Evolutionary conservation across 2,329 filamentous ascomycete species (phyloP), one percentile per base, ranked within the genome.

Genomic region (Cytospora leucostoma): DNA sequence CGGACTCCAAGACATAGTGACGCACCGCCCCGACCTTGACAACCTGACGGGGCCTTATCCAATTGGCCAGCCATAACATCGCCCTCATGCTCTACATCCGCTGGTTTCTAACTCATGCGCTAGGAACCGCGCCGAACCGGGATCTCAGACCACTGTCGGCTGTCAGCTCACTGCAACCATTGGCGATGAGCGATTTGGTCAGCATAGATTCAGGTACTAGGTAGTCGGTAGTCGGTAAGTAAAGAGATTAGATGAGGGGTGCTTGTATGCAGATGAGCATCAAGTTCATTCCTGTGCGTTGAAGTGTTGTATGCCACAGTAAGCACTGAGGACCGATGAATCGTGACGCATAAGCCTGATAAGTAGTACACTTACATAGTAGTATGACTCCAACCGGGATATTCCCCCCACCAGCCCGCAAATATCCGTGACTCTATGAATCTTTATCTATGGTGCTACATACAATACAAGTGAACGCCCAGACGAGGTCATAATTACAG

Each of bases 181-280:
- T 61, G 59, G 17, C 17, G 15, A 55, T n/a, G 59, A 21, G 11
- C 15, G 17, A 27, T 55, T 61, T 61, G 51, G 59, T 61, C 59
- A 61, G 59, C 59, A 60, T 19, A 59, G 32, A 49, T n/a, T 10
- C 34, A 37, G 47, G 13, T 38, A 13, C 32, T 47, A 49, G 32
- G 19, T 50, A n/a, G 11, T 13, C 35, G n/a, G n/a, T 4, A 37
- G 8, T 13, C 19, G n/a, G 44, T 4, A 47, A 47, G n/a, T 21
- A 12, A 11, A 21, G 21, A 21, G n/a, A 47, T 4, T 11, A 4
- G 4, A 21, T 44, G 4, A 10, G 40, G 10, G 3, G 10, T n/a
- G 7, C 17, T n/a, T n/a, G 40, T 40, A 19, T n/a, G 17, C n/a
- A n/a, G 15, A n/a, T 44, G 40, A n/a, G 40, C 40, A n/a, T 44